Evolutionary conservation across 805 yeast species (phyloP), one percentile per base, ranked within the genome.

Genomic region (Kodamaea hsintzibuensis): DNA sequence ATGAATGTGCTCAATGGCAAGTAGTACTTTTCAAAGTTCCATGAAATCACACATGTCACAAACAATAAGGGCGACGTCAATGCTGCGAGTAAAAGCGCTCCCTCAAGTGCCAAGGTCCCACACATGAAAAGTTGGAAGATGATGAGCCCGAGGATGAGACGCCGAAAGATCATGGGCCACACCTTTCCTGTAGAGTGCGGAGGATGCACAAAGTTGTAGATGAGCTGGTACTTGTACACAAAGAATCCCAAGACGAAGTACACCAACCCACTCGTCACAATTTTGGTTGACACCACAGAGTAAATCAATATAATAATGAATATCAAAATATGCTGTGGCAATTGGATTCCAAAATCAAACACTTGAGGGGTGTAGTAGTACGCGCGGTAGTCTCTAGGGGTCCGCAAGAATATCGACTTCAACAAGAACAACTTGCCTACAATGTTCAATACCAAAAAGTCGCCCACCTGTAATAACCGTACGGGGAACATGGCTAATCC

Each of bases 401-500:
- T 80, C 51, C 72, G 74, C 57, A 73, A 66, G 35, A 73, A 71
- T 55, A 67, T 69, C 38, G 56, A 74, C 53, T 66, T 77, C 62
- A 68, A 68, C 60, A 80, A 73, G 49, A 72, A 70, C 17, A 72
- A 55, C 56, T 66, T 71, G 14, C 75, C 73, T 13, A 74, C 51
- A 22, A 73, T 60, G 69, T 80, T 78, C 13, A 82, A 62, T 19
- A 78, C 60, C 3, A 76, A 71, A 37, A 83, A 70, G 63, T 83
- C 86, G 16, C 85, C 84, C 42, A 80, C 68, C 62, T 83, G 87
- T 12, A 82, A 68, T 42, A 82, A 69, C 51, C 81, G 76, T 43
- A 82, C 80, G 3, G 86, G 86, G 59, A 82, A 81, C 84, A 83
- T 81, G 1, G 84, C 83, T 50, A 83, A 61, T 0, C 91, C 95